Percentiles rank a stretch among this genome's conserved stretches.
These are phyloP conservation scores for Tripterygium wilfordii DNA, from an alignment of 177 flowering plant species.

Conservation along the genomic window DNA sequence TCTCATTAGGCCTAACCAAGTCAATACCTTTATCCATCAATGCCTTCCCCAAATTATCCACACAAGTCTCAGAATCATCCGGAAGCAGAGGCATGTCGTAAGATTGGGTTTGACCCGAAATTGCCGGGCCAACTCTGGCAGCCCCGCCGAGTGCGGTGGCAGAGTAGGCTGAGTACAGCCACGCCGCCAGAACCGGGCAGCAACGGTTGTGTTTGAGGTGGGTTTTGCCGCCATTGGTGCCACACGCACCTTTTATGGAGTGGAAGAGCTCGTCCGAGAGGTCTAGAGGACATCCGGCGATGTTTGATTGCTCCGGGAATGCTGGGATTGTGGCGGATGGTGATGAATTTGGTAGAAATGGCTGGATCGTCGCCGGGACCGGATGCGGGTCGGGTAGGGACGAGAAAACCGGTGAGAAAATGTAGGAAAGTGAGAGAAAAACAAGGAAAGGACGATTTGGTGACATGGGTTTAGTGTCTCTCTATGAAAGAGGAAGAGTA, in stretches of 20 bases:
- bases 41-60: conserved; percentile 45
- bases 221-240: conserved; percentile 4
- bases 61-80: conserved; percentile 89
- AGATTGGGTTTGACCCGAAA: conserved; percentile 13
- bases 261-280: conserved; percentile 61
- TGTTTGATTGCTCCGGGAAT: conserved; percentile 74
- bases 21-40: conserved; percentile 45
- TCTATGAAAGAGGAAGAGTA: no score
- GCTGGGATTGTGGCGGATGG: conserved; percentile 74
- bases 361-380: conserved; percentile 26
- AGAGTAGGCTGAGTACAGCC: conserved; percentile 82
- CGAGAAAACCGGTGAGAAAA: no score
- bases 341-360: conserved; percentile 24
- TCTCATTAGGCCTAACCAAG: conserved; percentile 49
- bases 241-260: conserved; percentile 46
- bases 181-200: conserved; percentile 89
- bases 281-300: conserved; percentile 56
- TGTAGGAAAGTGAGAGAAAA: no score
- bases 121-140: conserved; percentile 8
- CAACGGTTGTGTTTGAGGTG: conserved; percentile 41
- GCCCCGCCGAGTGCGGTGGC: conserved; percentile 40
- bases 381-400: conserved; percentile 36
- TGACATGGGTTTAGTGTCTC: no score
- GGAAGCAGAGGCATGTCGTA: conserved; percentile 74
- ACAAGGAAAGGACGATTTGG: no score